Percentiles rank a stretch among this genome's conserved stretches.
Conservation (phyloP, 352 stramenopile species). For the Poterioochromonas sp. region DNA sequence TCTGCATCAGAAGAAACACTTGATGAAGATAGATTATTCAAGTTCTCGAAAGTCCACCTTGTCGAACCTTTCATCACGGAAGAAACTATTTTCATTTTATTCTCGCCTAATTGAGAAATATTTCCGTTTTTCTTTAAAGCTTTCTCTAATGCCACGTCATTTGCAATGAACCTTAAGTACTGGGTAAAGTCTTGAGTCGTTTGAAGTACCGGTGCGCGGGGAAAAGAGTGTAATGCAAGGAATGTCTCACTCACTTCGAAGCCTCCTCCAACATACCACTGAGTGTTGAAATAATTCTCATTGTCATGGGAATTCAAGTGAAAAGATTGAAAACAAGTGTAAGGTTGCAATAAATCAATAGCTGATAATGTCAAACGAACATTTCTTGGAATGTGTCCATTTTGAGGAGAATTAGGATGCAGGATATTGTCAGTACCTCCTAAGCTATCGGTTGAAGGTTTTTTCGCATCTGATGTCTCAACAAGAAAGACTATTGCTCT, state of each 20-base stretch:
- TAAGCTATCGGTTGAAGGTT: constrained; percentile 57
- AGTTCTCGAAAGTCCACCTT: too few species aligned
- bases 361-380: constrained; percentile 83
- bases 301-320: background rate
- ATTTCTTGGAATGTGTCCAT: constrained; percentile 87
- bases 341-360: constrained; percentile 86
- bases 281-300: background rate
- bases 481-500: constrained; percentile 90
- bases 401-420: constrained; percentile 41
- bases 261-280: constrained; percentile 53
- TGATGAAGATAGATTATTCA: too few species aligned
- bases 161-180: too few species aligned
- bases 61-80: too few species aligned
- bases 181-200: too few species aligned
- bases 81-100: too few species aligned
- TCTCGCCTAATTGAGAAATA: too few species aligned
- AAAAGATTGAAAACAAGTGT: constrained; percentile 55
- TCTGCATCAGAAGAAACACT: too few species aligned
- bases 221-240: background rate
- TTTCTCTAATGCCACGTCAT: too few species aligned
- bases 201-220: too few species aligned
- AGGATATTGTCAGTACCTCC: constrained; percentile 46
- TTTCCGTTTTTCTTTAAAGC: too few species aligned
- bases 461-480: constrained; percentile 84
- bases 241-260: constrained; percentile 49